These are phyloP conservation scores for Micractinium sp. DNA, from an alignment of 139 green algal genomes.

Conservation along the genomic window DNA sequence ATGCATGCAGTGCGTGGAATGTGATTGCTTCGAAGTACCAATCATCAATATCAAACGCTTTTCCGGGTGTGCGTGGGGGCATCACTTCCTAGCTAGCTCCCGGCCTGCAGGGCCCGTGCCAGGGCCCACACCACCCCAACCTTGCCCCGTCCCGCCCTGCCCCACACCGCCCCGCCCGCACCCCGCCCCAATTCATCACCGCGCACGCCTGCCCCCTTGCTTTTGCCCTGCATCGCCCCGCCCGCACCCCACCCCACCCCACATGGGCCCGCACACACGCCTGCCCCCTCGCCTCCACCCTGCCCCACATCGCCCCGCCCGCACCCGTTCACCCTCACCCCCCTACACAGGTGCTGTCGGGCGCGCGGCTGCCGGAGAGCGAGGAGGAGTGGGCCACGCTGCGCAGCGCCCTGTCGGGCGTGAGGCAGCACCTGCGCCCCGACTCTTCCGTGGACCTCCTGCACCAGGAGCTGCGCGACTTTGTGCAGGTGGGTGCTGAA, in stretches of 20 bases:
- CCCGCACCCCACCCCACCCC: background rate
- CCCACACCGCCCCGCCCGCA: too few species aligned
- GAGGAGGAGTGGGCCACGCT: constrained; percentile 54
- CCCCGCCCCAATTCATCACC: too few species aligned
- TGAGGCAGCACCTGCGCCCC: constrained; percentile 43
- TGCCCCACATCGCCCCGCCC: background rate
- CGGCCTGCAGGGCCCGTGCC: too few species aligned
- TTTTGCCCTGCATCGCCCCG: background rate
- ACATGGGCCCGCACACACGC: background rate
- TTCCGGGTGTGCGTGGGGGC: too few species aligned
- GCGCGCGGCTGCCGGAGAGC: constrained; percentile 58
- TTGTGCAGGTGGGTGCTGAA: constrained; percentile 37
- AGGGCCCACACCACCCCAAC: too few species aligned
- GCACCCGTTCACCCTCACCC: background rate
- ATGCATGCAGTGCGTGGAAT: too few species aligned
- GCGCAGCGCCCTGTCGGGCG: constrained; percentile 11
- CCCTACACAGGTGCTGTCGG: constrained; percentile 33
- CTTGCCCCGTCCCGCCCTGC: too few species aligned
- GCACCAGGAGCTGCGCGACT: constrained; percentile 48
- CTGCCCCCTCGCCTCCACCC: background rate
- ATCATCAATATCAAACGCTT: too few species aligned
- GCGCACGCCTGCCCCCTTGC: background rate
- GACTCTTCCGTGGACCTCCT: constrained; percentile 35
- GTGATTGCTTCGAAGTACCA: too few species aligned
- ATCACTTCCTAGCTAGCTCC: too few species aligned